Evolutionary conservation across 208 protist species (phyloP).

Genomic region (Lotmaria passim): DNA sequence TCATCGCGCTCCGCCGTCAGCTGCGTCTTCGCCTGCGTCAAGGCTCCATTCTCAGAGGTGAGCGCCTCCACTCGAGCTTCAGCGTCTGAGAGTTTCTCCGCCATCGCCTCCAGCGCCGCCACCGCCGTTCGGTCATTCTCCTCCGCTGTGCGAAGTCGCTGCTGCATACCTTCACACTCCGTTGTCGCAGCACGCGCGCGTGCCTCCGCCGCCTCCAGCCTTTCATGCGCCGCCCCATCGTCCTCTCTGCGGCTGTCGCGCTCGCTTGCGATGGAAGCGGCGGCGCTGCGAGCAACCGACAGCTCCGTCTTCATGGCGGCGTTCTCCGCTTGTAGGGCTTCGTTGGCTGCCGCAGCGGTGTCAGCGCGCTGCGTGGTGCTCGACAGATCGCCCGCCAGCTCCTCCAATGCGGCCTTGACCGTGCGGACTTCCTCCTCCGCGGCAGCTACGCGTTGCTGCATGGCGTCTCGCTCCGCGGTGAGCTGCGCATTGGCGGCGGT

Average conservation of each 20-base stretch:
- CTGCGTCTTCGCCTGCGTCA: too few species aligned
- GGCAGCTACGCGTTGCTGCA: background rate
- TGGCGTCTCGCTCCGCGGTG: background rate
- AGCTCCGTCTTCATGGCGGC: background rate
- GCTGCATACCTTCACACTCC: too few species aligned
- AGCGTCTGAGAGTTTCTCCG: too few species aligned
- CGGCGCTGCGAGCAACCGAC: background rate
- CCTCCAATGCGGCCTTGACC: background rate
- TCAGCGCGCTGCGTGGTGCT: background rate
- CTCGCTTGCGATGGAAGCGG: too few species aligned
- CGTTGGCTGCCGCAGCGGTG: background rate
- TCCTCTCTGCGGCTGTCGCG: background rate
- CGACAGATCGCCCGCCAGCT: background rate
- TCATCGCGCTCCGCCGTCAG: background rate
- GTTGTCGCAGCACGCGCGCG: background rate
- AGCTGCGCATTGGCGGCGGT: background rate
- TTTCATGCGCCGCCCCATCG: background rate
- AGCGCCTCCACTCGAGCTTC: too few species aligned
- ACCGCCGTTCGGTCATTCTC: too few species aligned
- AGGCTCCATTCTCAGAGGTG: too few species aligned
- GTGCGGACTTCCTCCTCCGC: background rate
- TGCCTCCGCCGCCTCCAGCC: background rate
- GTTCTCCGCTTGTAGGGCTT: conserved; percentile 5
- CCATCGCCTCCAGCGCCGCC: too few species aligned
- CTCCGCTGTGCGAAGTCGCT: too few species aligned